A percentile compares a stretch with the other conserved stretches of the same genome.
phyloP scores from a whole-genome alignment of 139 green algal species.

The Chlorella sp. region DNA sequence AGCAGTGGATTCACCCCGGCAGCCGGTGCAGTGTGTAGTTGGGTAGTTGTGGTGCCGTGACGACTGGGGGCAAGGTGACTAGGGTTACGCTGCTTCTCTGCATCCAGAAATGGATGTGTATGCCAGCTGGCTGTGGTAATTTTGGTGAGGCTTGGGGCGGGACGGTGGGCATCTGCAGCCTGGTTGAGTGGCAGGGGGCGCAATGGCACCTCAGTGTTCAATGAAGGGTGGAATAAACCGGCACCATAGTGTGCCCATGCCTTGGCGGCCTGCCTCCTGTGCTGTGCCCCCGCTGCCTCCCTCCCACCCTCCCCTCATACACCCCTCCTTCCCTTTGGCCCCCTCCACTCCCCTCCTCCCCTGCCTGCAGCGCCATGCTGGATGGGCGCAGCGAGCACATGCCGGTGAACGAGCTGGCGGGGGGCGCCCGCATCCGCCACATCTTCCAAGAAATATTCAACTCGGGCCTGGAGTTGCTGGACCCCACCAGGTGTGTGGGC shows the following conservation, averaged over 20 bases:
- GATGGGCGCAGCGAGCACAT: constrained; percentile 83
- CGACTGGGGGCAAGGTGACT: no score
- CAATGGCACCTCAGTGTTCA: no score
- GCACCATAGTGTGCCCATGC: neutral
- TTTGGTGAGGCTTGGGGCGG: no score
- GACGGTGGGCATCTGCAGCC: no score
- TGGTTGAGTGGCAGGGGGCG: no score
- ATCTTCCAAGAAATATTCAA: constrained; percentile 90
- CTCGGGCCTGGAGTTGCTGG: constrained; percentile 57
- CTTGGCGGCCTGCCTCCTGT: no score
- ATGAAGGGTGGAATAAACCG: neutral
- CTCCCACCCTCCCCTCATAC: neutral
- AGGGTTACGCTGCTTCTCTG: no score
- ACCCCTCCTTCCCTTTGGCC: neutral
- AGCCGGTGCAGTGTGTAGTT: no score
- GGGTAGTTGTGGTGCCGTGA: no score
- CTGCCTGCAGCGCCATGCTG: constrained; percentile 77
- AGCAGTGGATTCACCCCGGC: no score
- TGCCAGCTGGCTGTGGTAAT: no score
- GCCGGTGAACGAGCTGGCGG: constrained; percentile 82
- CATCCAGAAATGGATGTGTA: no score
- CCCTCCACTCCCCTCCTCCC: neutral
- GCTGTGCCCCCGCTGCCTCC: neutral
- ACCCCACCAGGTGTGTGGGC: constrained; percentile 52
- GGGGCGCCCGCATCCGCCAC: constrained; percentile 84